These are phyloP conservation scores for Sporothrix sp. DNA, from an alignment of 2,329 filamentous ascomycete genomes.

Conservation along the genomic window DNA sequence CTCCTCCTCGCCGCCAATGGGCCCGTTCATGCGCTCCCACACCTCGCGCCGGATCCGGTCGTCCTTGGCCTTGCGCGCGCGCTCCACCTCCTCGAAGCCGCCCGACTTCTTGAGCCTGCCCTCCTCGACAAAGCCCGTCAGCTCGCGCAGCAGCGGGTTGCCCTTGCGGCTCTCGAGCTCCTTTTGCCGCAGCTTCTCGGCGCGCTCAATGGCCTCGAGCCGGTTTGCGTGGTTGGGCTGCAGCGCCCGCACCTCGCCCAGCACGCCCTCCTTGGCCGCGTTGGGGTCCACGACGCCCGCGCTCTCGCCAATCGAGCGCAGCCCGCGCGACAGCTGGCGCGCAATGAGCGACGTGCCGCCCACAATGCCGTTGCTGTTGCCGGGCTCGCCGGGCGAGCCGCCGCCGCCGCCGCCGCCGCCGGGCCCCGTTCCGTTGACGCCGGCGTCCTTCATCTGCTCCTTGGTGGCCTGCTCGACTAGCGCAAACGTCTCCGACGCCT, in stretches of 20 bases:
- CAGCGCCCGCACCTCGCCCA: conserved; percentile 86
- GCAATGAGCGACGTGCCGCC: conserved; percentile 15
- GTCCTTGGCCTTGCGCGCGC: conserved; percentile 73
- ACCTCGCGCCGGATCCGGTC: conserved; percentile 76
- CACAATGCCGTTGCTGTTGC: neutral
- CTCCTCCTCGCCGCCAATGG: conserved; percentile 23
- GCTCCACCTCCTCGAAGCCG: conserved; percentile 87
- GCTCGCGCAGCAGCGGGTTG: conserved; percentile 73
- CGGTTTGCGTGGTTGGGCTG: conserved; percentile 91
- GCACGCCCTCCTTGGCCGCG: conserved; percentile 79
- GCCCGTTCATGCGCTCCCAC: conserved; percentile 56
- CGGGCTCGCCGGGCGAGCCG: conserved; percentile 28
- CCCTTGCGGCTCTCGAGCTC: conserved; percentile 71
- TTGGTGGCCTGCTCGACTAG: conserved; percentile 97
- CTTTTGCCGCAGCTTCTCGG: conserved; percentile 81
- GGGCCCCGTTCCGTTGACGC: conserved; percentile 31
- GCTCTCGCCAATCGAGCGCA: conserved; percentile 43
- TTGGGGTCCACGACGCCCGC: conserved; percentile 49
- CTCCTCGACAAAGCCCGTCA: conserved; percentile 75
- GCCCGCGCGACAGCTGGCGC: conserved; percentile 45
- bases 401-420: conserved; percentile 43
- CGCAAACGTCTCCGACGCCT: conserved; percentile 85
- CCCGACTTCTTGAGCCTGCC: conserved; percentile 93
- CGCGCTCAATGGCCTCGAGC: conserved; percentile 92
- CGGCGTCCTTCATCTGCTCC: conserved; percentile 77